Evolutionary conservation across 1,139 yeast species (phyloP).

Genomic region (Yamadazyma triangularis): DNA sequence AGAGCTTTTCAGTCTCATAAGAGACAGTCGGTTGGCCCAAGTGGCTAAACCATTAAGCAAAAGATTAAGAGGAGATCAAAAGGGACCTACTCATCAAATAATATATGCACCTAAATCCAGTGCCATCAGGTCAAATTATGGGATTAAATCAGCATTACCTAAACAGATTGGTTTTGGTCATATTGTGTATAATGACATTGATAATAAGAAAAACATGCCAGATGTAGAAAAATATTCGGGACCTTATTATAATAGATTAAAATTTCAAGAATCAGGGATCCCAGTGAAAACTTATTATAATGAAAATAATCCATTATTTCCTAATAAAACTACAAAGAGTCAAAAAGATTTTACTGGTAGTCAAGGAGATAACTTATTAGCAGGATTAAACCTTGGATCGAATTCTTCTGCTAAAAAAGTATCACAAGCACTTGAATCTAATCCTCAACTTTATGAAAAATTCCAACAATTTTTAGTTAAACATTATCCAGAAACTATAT

Average conservation of each 20-base stretch:
- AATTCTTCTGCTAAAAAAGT: slow-evolving; percentile 25
- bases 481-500: slow-evolving; percentile 31
- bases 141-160: slow-evolving; percentile 42
- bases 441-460: slow-evolving; percentile 28
- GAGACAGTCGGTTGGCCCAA: slow-evolving; percentile 42
- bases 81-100: slow-evolving; percentile 42
- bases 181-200: slow-evolving; percentile 42
- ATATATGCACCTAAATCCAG: slow-evolving; percentile 41
- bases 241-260: slow-evolving; percentile 31
- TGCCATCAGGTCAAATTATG: slow-evolving; percentile 41
- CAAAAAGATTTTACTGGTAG: slow-evolving; percentile 10
- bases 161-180: slow-evolving; percentile 39
- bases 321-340: slow-evolving; percentile 18
- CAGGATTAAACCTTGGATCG: slow-evolving; percentile 30
- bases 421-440: slow-evolving; percentile 22
- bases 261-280: slow-evolving; percentile 41
- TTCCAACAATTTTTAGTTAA: slow-evolving; percentile 33
- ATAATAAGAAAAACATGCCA: slow-evolving; percentile 41
- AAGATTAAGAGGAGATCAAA: slow-evolving; percentile 26
- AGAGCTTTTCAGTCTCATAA: slow-evolving; percentile 36
- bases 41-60: slow-evolving; percentile 41
- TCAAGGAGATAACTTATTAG: slow-evolving; percentile 16
- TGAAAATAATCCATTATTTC: slow-evolving; percentile 30
- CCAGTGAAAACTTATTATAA: slow-evolving; percentile 29
- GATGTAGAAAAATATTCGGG: slow-evolving; percentile 46